Base-by-base conservation (phyloP, 306 rosid species). In the Senna tora region DNA sequence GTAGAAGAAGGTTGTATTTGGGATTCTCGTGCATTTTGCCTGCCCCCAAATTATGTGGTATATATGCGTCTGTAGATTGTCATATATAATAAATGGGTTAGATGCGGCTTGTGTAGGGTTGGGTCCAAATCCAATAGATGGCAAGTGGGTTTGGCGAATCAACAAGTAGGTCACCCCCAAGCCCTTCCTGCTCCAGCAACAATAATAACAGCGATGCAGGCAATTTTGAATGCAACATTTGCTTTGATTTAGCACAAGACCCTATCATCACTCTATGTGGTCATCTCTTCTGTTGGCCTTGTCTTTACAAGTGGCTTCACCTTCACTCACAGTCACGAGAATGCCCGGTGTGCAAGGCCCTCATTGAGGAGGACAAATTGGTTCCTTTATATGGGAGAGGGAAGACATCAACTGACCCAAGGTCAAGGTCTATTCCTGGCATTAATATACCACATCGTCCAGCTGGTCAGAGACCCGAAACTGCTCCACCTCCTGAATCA, bases 221-320 rank as follows among this genome's bases (percentile, higher is more conserved):
- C 25, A 77, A 85, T 73, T 91, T 91, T 51, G 97, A 91, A 77
- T 91, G 97, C 88, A 91, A 91, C 85, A 91, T 91, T 74, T 91
- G 97, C 83, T 77, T 91, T 10, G 97, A 91, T 9, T 85, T 91
- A 66, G 97, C 97, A 51, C 97, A 91, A 77, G 97, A 91, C 49
- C 97, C 97, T 1, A 91, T 91, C 58, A 90, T 88, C 14, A 91
- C 97, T 56, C 47, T 88, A 33, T 91, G 97, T n/a, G 97, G 97
- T 53, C 97, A 91, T 81, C 96, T 91, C 42, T 91, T 87, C 72
- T 91, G 97, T 75, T 91, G 97, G 97, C 92, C 97, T 0, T 91
- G 97, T 75, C 97, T 91, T 59, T 91, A 88, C 85, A 88, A 87
- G 62, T 91, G 97, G 97, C 91, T 91, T 69, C 85, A 88, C 69